These are phyloP conservation scores for Mycena chlorophos DNA, from an alignment of 768 basidiomycete species.

Conservation along the genomic window DNA sequence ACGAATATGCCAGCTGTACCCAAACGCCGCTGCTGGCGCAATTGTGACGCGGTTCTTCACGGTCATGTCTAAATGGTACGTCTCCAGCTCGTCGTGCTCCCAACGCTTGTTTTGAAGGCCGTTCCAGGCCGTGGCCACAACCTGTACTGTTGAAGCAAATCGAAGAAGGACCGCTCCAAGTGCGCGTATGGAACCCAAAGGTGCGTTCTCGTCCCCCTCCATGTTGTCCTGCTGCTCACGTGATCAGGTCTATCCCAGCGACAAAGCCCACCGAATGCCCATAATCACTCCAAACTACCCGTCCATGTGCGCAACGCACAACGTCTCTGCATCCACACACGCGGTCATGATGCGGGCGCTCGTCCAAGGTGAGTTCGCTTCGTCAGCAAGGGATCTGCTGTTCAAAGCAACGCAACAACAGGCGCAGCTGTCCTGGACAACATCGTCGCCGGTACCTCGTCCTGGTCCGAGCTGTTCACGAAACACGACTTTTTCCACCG, in stretches of 20 bases:
- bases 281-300: slow-evolving; percentile 99
- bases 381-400: neutral
- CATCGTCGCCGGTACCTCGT: slow-evolving; percentile 76
- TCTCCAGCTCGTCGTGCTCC: slow-evolving; percentile 1
- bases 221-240: slow-evolving; percentile 1
- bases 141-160: slow-evolving; percentile 95
- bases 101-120: slow-evolving; percentile 10
- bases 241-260: slow-evolving; percentile 80
- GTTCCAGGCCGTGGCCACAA: slow-evolving; percentile 89
- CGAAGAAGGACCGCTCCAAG: slow-evolving; percentile 89
- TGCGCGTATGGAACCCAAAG: slow-evolving; percentile 97
- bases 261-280: slow-evolving; percentile 94
- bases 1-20: slow-evolving; percentile 97
- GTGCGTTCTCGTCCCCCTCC: slow-evolving; percentile 36
- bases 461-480: slow-evolving; percentile 89
- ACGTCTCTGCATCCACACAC: slow-evolving; percentile 92
- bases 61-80: slow-evolving; percentile 94
- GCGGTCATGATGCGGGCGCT: slow-evolving; percentile 94
- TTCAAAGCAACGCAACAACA: slow-evolving; percentile 27
- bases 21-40: slow-evolving; percentile 90
- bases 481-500: slow-evolving; percentile 97
- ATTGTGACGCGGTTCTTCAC: slow-evolving; percentile 97
- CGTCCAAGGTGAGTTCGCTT: slow-evolving; percentile 63
- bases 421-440: slow-evolving; percentile 91
- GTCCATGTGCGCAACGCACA: slow-evolving; percentile 98